Evolutionary conservation across 2,329 filamentous ascomycete genomes (phyloP).

Genomic region (Colletotrichum plurivorum): DNA sequence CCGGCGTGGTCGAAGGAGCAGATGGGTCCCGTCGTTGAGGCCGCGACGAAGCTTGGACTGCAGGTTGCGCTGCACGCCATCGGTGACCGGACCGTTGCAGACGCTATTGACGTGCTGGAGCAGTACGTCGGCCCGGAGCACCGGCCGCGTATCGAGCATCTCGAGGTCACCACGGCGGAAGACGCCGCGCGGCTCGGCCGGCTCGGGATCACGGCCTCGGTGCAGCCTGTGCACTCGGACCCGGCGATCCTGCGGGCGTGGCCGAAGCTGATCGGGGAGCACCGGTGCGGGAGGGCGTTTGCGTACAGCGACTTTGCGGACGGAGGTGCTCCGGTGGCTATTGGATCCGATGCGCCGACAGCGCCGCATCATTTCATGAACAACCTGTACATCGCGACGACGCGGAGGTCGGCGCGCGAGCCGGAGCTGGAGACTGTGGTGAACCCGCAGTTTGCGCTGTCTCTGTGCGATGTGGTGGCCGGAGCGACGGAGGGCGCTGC

Average conservation of each 20-base stretch:
- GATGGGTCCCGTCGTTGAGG: conserved; percentile 66
- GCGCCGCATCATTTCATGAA: conserved; percentile 68
- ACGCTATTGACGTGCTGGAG: conserved; percentile 71
- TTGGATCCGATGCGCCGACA: conserved; percentile 73
- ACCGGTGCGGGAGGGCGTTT: conserved; percentile 71
- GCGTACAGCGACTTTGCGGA: conserved; percentile 74
- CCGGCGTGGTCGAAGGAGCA: conserved; percentile 69
- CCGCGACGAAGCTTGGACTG: conserved; percentile 55
- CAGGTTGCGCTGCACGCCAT: conserved; percentile 78
- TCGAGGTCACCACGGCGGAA: conserved; percentile 69
- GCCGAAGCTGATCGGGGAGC: conserved; percentile 68
- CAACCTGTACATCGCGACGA: conserved; percentile 73
- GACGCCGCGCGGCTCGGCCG: conserved; percentile 70
- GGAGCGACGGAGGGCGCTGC: conserved; percentile 70
- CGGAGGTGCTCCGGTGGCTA: conserved; percentile 66
- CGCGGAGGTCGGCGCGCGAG: conserved; percentile 62
- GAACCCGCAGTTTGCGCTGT: conserved; percentile 69
- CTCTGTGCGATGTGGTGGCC: conserved; percentile 66
- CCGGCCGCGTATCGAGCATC: conserved; percentile 75
- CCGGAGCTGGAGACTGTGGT: conserved; percentile 58
- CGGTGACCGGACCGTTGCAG: conserved; percentile 70
- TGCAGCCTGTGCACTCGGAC: conserved; percentile 72
- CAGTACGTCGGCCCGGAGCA: conserved; percentile 57
- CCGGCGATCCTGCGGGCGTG: conserved; percentile 74
- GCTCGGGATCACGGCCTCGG: conserved; percentile 72